A percentile compares a stretch with the other conserved stretches of the same genome.
Conservation (phyloP, 177 flowering plant species). For the Vitis hybrid region DNA sequence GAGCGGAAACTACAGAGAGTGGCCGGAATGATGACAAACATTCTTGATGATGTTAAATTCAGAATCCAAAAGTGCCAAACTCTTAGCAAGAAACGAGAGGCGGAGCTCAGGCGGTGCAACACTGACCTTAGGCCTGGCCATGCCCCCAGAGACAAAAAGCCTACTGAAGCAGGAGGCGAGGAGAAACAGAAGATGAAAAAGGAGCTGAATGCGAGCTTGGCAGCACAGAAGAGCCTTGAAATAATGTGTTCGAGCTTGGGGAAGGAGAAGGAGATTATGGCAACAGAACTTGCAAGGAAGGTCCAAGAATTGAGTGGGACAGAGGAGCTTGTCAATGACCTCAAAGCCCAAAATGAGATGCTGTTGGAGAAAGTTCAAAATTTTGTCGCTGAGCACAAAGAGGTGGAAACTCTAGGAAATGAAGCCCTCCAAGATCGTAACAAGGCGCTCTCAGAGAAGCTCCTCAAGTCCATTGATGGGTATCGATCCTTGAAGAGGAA, state of each 20-base stretch:
- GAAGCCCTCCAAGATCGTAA: constrained; percentile 54
- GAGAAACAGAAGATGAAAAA: constrained; percentile 47
- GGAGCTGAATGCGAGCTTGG: constrained; percentile 45
- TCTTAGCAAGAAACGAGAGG: constrained; percentile 21
- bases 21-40: constrained; percentile 78
- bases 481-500: constrained; percentile 64
- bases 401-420: constrained; percentile 15
- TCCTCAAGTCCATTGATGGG: constrained; percentile 62
- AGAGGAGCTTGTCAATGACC: constrained; percentile 71
- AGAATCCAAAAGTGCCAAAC: constrained; percentile 57
- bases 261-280: constrained; percentile 87
- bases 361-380: constrained; percentile 48
- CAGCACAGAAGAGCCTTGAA: constrained; percentile 69
- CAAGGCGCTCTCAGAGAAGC: constrained; percentile 63
- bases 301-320: constrained; percentile 50
- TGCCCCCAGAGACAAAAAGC: constrained; percentile 29
- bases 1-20: constrained; percentile 50
- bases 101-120: constrained; percentile 61
- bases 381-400: constrained; percentile 40
- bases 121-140: constrained; percentile 43
- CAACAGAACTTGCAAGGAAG: constrained; percentile 63
- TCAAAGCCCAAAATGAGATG: constrained; percentile 66
- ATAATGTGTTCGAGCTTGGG: constrained; percentile 83
- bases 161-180: constrained; percentile 29
- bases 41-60: constrained; percentile 62